Base-by-base conservation (phyloP, 1,284 basidiomycete species). In the Melampsora larici-populina region DNA sequence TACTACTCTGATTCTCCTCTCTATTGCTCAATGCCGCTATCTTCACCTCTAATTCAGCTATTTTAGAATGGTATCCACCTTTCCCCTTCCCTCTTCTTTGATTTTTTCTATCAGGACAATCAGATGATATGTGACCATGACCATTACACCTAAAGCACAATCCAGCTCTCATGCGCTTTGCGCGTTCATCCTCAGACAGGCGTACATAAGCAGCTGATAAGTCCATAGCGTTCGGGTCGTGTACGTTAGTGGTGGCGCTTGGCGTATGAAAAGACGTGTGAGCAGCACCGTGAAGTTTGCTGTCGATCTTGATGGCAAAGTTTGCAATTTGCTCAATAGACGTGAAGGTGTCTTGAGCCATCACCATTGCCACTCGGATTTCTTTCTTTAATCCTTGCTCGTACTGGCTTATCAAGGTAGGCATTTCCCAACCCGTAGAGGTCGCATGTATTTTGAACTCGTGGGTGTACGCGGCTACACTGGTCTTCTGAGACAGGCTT, bases 361-460 rank as follows among this genome's bases (percentile, higher is more conserved):
- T n/a, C n/a, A n/a, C n/a, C n/a, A n/a, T n/a, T n/a, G n/a, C n/a
- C n/a, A n/a, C n/a, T n/a, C n/a, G n/a, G n/a, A n/a, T n/a, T n/a
- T n/a, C n/a, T n/a, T n/a, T n/a, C n/a, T n/a, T n/a, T n/a, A n/a
- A n/a, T n/a, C n/a, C n/a, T n/a, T n/a, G n/a, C n/a, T n/a, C n/a
- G n/a, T 6, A 64, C 4, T 40, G 62, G 18, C 62, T 64, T 6
- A 64, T 40, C 26, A 64, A n/a, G 5, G 62, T 64, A 2, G 62
- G 29, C 3, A 40, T 18, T n/a, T 64, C 69, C 69, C 69, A 70
- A 36, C 48, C 69, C 17, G 33, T 36, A 31, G 40, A 3, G 24
- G 48, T 43, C 17, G 51, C 51, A 29, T 70, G 51, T 1, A 70
- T 17, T 1, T 36, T 60, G 69, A 70, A 70, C 51, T 58, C 29